A percentile compares a stretch with the other conserved stretches of the same genome.
These are phyloP conservation scores for Bothriochloa decipiens DNA, from an alignment of 176 grass and related monocot species.

Conservation along the genomic window DNA sequence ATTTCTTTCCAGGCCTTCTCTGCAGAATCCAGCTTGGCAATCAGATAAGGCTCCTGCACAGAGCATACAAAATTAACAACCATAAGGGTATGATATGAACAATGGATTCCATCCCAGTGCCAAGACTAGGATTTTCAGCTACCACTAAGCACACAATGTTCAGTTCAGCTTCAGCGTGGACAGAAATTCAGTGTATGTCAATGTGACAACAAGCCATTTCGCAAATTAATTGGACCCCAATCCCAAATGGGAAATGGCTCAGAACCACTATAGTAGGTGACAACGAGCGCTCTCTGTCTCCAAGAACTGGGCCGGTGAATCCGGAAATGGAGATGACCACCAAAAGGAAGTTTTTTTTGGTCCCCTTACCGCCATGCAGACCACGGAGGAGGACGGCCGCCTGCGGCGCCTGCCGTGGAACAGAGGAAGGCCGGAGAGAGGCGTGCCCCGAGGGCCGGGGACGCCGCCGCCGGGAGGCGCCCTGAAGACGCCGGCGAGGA, in stretches of 20 bases:
- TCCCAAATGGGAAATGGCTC: too few relatives aligned
- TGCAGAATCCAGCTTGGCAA: slow-evolving; percentile 87
- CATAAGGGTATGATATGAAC: not conserved
- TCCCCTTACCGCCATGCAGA: slow-evolving; percentile 81
- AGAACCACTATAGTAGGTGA: too few relatives aligned
- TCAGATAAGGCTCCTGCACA: slow-evolving; percentile 77
- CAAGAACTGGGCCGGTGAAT: not conserved
- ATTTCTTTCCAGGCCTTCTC: slow-evolving; percentile 96
- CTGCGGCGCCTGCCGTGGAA: slow-evolving; percentile 38
- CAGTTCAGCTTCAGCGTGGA: not conserved
- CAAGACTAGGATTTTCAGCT: not conserved
- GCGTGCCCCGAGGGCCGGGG: not conserved
- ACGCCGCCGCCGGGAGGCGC: slow-evolving; percentile 40
- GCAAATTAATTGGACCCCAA: too few relatives aligned
- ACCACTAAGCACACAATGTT: too few relatives aligned
- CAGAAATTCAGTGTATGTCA: not conserved
- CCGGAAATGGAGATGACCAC: not conserved
- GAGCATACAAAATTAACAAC: not conserved
- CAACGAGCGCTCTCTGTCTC: not conserved
- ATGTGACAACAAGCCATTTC: too few relatives aligned
- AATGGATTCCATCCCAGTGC: not conserved
- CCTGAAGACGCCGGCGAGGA: slow-evolving; percentile 67
- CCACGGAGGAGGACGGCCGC: slow-evolving; percentile 45
- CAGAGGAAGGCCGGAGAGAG: not conserved
- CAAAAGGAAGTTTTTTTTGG: not conserved